Base-by-base conservation (phyloP, 768 basidiomycete species). In the Suillus variegatus region DNA sequence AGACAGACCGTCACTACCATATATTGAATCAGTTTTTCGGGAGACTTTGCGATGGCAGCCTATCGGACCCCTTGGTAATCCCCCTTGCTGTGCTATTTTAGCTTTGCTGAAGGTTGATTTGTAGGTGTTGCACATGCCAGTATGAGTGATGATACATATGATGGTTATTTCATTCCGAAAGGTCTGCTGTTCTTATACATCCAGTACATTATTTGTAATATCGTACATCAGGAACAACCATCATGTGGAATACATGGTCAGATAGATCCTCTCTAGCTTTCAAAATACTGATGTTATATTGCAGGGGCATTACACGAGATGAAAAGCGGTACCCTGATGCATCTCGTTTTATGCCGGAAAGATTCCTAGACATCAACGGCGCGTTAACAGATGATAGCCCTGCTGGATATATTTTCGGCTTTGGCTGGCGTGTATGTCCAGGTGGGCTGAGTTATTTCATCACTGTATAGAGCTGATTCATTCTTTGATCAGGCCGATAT, bases 61-160 rank as follows among this genome's bases (percentile, higher is more conserved):
- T 14, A 14, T 52, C 16, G 9, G 0, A 28, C 62, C 54, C 55
- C 36, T 56, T 41, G 57, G 57, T 58, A 18, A 6, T 22, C 14
- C 12, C 10, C 22, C 14, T 14, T 9, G 16, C 22, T 18, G 4
- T 18, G 22, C 18, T 2, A 22, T 41, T 5, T 58, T 2, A 22
- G 1, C 22, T 25, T 25, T 8, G 25, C 38, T 58, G 1, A 57
- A 57, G n/a, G 16, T 14, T 4, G 16, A 40, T 22, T 18, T 25
- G 18, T 16, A 58, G 57, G 57, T 1, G 0, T 64, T 4, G 10
- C 61, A 5, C 63, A 64, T 64, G 63, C 63, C 28, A 47, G n/a
- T 4, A 16, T 28, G 16, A 32, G 46, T 2, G 80, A 82, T 56
- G 82, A 83, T 64, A 65, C 71, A 12, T 83, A 81, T 57, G 70